A percentile compares a stretch with the other conserved stretches of the same genome.
Evolutionary conservation across 352 stramenopile species (phyloP).

Genomic region (Phytophthora multivora): DNA sequence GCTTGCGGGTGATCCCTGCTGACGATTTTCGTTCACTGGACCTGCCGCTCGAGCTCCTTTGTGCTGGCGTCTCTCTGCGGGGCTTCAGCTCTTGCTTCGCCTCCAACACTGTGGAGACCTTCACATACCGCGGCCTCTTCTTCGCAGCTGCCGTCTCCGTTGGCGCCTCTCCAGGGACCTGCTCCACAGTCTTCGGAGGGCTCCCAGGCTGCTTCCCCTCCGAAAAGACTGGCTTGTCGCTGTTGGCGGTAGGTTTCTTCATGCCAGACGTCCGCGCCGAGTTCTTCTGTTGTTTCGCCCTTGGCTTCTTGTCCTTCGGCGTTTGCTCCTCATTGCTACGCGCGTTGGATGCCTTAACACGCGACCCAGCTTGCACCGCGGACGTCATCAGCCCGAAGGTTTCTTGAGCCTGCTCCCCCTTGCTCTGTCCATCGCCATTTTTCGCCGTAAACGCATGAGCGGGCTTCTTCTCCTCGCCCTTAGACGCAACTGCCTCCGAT

Average conservation of each 20-base stretch:
- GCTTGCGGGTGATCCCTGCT: neutral
- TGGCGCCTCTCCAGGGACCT: constrained; percentile 30
- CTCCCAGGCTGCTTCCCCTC: neutral
- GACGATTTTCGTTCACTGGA: constrained; percentile 9
- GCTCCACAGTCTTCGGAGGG: constrained; percentile 7
- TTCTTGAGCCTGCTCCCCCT: constrained; percentile 24
- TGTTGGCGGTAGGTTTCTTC: constrained; percentile 7
- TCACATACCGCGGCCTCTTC: constrained; percentile 10
- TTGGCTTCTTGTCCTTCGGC: constrained; percentile 15
- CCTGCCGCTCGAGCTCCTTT: constrained; percentile 1
- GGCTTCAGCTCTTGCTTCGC: constrained; percentile 7
- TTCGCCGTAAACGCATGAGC: neutral
- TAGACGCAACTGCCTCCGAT: constrained; percentile 7
- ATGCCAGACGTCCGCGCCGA: neutral
- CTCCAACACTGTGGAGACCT: neutral
- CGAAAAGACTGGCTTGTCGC: neutral
- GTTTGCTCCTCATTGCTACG: neutral
- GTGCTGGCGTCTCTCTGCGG: neutral
- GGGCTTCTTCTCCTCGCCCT: constrained; percentile 12
- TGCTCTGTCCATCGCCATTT: constrained; percentile 19
- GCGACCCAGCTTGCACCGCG: constrained; percentile 7
- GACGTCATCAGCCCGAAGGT: neutral
- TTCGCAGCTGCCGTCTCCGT: constrained; percentile 14
- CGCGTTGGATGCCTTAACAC: neutral
- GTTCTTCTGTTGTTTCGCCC: constrained; percentile 12